phyloP scores from a whole-genome alignment of 2,329 filamentous ascomycete species.

The Xylariales sp. region DNA sequence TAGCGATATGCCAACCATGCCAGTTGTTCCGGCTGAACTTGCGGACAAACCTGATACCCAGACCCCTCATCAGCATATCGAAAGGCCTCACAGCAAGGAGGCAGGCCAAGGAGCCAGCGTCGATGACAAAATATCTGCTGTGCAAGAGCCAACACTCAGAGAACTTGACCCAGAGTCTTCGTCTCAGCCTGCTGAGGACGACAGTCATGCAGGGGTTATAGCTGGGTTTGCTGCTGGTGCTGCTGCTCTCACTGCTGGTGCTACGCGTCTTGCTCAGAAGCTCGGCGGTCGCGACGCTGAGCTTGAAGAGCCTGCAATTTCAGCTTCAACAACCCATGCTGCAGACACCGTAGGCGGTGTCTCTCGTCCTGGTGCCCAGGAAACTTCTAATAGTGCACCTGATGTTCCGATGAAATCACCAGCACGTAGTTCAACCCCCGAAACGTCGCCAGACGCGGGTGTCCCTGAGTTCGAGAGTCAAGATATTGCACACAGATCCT shows the following conservation, averaged over 20 bases:
- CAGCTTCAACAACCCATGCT: background rate
- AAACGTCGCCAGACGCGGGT: background rate
- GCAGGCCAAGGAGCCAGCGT: too few relatives aligned
- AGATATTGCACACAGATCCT: background rate
- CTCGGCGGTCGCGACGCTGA: background rate
- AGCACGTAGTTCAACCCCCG: background rate
- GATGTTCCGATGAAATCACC: slow-evolving; percentile 4
- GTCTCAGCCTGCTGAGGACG: background rate
- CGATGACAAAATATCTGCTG: too few relatives aligned
- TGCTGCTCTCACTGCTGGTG: slow-evolving; percentile 6
- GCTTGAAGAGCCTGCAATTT: background rate
- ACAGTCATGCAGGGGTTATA: background rate
- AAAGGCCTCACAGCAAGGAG: too few relatives aligned
- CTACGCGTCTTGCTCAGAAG: slow-evolving; percentile 3
- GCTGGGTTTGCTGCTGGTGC: slow-evolving; percentile 7
- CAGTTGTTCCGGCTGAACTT: too few relatives aligned
- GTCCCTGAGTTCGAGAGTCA: background rate
- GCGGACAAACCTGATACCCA: too few relatives aligned
- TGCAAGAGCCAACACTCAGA: too few relatives aligned
- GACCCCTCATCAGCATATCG: too few relatives aligned
- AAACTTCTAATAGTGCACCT: background rate
- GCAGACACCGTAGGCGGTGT: background rate
- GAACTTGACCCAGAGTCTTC: too few relatives aligned
- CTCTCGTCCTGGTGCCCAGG: background rate
- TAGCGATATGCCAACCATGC: too few relatives aligned